Evolutionary conservation across 768 basidiomycete genomes (phyloP).

Genomic region (Pilatotrama ljubarskyi): DNA sequence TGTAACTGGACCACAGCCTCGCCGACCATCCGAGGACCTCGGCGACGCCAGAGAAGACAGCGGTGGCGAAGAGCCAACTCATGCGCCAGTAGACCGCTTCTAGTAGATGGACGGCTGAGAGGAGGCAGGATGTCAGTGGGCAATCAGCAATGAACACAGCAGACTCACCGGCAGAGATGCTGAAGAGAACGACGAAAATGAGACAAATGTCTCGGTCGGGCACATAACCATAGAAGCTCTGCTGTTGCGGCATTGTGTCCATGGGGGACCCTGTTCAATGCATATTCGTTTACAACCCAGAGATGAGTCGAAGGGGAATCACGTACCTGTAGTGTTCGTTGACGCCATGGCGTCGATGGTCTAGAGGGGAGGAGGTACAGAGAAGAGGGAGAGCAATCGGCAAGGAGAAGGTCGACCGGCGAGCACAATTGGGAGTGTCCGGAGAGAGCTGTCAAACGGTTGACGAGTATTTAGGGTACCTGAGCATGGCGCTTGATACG

Average conservation of each 20-base stretch:
- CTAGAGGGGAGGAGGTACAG: neutral
- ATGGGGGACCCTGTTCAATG: neutral
- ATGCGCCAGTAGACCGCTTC: constrained; percentile 33
- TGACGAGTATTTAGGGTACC: neutral
- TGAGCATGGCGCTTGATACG: constrained; percentile 7
- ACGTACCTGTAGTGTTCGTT: constrained; percentile 7
- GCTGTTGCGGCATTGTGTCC: neutral
- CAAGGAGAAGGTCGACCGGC: constrained; percentile 3
- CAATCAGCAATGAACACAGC: neutral
- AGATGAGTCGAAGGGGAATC: neutral
- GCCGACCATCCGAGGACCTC: constrained; percentile 42
- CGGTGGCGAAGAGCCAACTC: constrained; percentile 39
- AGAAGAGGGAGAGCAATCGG: neutral
- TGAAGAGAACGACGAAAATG: constrained; percentile 20
- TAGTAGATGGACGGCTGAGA: constrained; percentile 28
- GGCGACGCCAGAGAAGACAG: constrained; percentile 30
- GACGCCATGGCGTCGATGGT: neutral
- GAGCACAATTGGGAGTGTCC: constrained; percentile 6
- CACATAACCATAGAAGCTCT: constrained; percentile 13
- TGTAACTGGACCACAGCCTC: constrained; percentile 36
- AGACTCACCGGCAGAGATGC: constrained; percentile 21
- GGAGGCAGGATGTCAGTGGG: neutral
- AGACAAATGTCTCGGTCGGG: constrained; percentile 10
- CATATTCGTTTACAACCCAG: neutral
- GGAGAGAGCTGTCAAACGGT: neutral